These are phyloP conservation scores for Sphaceloma murrayae DNA, from an alignment of 2,329 filamentous ascomycete genomes.

Conservation along the genomic window DNA sequence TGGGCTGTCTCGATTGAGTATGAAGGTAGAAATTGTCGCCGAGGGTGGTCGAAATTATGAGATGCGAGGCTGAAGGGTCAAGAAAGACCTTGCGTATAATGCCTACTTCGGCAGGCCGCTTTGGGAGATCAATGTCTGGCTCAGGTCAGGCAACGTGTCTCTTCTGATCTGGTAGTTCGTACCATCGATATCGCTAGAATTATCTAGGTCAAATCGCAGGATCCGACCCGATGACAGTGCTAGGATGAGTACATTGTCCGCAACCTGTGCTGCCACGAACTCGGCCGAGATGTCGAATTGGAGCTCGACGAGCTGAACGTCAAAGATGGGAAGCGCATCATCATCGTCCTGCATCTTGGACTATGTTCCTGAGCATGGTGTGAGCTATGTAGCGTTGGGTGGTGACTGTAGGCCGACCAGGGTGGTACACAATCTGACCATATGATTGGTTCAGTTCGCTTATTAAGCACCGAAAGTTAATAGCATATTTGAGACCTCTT, in stretches of 20 bases:
- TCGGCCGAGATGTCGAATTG: conserved; percentile 91
- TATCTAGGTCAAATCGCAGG: conserved; percentile 85
- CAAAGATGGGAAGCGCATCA: conserved; percentile 74
- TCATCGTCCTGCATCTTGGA: conserved; percentile 46
- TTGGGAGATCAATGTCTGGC: conserved; percentile 89
- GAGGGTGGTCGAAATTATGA: conserved; percentile 80
- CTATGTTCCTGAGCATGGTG: too few species aligned
- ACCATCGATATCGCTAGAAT: conserved; percentile 83
- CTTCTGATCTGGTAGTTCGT: neutral
- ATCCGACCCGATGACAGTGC: conserved; percentile 89
- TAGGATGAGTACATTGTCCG: conserved; percentile 91
- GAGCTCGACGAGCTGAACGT: conserved; percentile 82
- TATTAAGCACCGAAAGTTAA: too few species aligned
- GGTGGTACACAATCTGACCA: too few species aligned
- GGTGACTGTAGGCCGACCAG: too few species aligned
- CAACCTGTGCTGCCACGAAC: conserved; percentile 92
- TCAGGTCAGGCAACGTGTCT: neutral
- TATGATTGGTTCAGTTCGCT: too few species aligned
- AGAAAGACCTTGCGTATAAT: conserved; percentile 94
- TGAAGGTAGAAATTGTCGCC: conserved; percentile 98
- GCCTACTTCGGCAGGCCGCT: conserved; percentile 81
- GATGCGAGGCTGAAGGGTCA: conserved; percentile 89
- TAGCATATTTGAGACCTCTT: too few species aligned
- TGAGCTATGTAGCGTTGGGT: too few species aligned
- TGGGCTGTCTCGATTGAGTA: conserved; percentile 81